phyloP scores from a whole-genome alignment of 768 basidiomycete species.

The Pisolithus orientalis region DNA sequence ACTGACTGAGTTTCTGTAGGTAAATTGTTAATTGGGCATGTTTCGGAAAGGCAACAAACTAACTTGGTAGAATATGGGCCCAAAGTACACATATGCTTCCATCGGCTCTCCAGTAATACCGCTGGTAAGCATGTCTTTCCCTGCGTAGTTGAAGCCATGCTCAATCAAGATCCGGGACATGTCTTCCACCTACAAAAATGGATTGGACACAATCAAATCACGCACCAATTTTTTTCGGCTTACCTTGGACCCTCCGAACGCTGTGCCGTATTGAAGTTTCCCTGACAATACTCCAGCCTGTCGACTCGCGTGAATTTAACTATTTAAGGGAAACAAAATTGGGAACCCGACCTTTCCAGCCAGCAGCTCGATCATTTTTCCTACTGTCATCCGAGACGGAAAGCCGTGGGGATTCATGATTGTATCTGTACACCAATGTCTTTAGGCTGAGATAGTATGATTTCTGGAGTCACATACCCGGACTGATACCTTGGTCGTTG shows the following conservation, averaged over 20 bases:
- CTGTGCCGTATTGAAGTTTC: slow-evolving; percentile 89
- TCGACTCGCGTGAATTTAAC: slow-evolving; percentile 1
- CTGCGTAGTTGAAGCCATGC: slow-evolving; percentile 92
- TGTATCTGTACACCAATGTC: slow-evolving; percentile 54
- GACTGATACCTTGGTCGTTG: slow-evolving; percentile 94
- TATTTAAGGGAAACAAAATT: neutral
- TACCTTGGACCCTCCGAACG: slow-evolving; percentile 97
- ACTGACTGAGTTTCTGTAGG: slow-evolving; percentile 85
- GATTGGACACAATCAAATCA: slow-evolving; percentile 6
- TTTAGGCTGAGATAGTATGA: slow-evolving; percentile 7
- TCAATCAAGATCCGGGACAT: slow-evolving; percentile 97
- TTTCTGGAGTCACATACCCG: slow-evolving; percentile 46
- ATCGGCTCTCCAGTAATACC: slow-evolving; percentile 96
- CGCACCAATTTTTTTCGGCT: neutral
- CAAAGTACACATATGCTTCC: slow-evolving; percentile 97
- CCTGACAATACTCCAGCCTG: slow-evolving; percentile 90
- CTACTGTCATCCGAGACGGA: slow-evolving; percentile 98
- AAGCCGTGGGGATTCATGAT: slow-evolving; percentile 99
- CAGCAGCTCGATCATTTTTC: slow-evolving; percentile 98
- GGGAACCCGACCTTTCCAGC: slow-evolving; percentile 71
- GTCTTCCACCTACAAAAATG: slow-evolving; percentile 70
- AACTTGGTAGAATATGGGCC: slow-evolving; percentile 97
- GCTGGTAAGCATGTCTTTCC: slow-evolving; percentile 98
- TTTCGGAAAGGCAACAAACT: slow-evolving; percentile 13
- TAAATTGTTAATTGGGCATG: slow-evolving; percentile 1